Evolutionary conservation across 768 basidiomycete genomes (phyloP), one percentile per base, ranked within the genome.

Genomic region (Boletus reticulatus): DNA sequence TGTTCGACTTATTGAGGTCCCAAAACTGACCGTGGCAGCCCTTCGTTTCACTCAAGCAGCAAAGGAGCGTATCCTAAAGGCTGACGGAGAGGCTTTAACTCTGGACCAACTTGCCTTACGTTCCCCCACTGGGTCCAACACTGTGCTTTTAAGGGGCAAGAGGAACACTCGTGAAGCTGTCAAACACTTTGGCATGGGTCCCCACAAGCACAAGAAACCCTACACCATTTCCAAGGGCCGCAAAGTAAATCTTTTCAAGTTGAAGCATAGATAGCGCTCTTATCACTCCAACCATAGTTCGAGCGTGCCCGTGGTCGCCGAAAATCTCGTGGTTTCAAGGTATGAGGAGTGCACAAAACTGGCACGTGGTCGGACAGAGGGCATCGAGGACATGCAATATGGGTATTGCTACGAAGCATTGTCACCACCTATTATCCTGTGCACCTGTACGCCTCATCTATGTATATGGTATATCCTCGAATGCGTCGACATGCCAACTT

Each of bases 121-220:
- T 62, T 85, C 94, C 53, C 97, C 97, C 22, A 96, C 92, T 41
- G 97, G 97, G 58, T 80, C 90, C 58, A 96, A 96, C 85, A 98
- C 97, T 53, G 82, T 99, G 59, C 78, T 98, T 66, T 79, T 99
- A 65, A 82, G 96, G 60, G 97, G 96, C 64, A 88, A 90, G 78
- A 88, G 87, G 84, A 97, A 87, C 75, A 81, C 90, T 55, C 86
- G 97, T 61, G 97, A 98, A 76, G 91, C 94, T 48, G 85, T 90
- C 80, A 94, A 92, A 76, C 96, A 98, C 84, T 98, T 98, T 74
- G 96, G 96, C 76, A 92, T 92, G 91, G 92, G 88, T 78, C 94
- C 94, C 53, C 92, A 95, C 87, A 93, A 98, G 79, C 81, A 97
- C 88, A 98, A 96, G 84, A 97, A 95, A 80, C 97, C 97, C 46